Base-by-base conservation (phyloP, 148 eudicot species). In the Chenopodium suecicum region DNA sequence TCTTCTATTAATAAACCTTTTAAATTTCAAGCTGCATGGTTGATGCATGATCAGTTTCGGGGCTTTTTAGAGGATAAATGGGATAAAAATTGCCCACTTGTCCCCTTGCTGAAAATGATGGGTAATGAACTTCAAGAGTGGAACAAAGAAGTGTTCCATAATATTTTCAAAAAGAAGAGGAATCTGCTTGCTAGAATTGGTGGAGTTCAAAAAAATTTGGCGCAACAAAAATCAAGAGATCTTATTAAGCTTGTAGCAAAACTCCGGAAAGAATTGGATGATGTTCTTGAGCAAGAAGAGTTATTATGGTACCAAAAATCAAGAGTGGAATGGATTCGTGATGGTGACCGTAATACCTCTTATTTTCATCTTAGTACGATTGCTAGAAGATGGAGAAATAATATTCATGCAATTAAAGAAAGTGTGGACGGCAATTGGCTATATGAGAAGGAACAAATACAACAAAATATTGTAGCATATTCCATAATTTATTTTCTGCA, bases 81-180 rank as follows among this genome's bases (percentile, higher is more conserved):
- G 76, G 3, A n/a, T 3, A 20, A 22, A 17, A 3, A 1, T 4
- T 0, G 2, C 0, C 63, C n/a, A 0, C 17, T 19, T n/a, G 6
- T 46, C 0, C 2, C 3, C 1, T 16, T 4, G 17, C 22, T 58
- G 0, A 4, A 16, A 58, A 1, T 0, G 0, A 0, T 58, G 1
- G 22, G 22, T 2, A 1, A 7, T 0, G 7, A 74, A 2, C 22
- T 46, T 0, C 10, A 4, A 3, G 10, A 4, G 10, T 74, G 50
- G 27, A n/a, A 11, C 1, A 47, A 20, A 20, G n/a, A 58, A 1
- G 2, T 58, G 0, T 58, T 58, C 17, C 4, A 8, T 4, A 58
- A 58, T 2, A 58, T 58, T 16, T 58, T 16, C 2, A 3, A 17
- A 0, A 22, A 58, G 6, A 58, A 58, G 2, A 16, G 22, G n/a